These are phyloP conservation scores for Sugiyamaella grinbergsii DNA, from an alignment of 1,139 yeast species.

Conservation along the genomic window DNA sequence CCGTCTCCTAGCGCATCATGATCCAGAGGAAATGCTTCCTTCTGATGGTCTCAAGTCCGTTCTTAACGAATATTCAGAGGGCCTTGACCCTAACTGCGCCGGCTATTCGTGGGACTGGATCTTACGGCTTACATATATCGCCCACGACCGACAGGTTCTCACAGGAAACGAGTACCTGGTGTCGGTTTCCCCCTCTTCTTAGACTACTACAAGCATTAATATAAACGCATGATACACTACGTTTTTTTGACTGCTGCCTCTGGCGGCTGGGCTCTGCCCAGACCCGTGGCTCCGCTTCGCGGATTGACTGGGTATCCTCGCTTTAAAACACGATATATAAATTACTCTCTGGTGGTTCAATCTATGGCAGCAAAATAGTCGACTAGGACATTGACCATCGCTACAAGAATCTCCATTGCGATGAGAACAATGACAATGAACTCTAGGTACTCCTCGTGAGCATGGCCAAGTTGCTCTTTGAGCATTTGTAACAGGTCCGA, in stretches of 20 bases:
- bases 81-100: background rate
- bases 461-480: conserved; percentile 93
- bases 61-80: background rate
- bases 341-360: conserved; percentile 11
- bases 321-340: too few species aligned
- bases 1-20: conserved; percentile 41
- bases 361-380: conserved; percentile 33
- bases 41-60: conserved; percentile 23
- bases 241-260: conserved; percentile 1
- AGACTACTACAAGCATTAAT: conserved; percentile 1
- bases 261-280: conserved; percentile 16
- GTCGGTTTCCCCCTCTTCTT: conserved; percentile 8
- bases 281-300: conserved; percentile 15
- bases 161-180: conserved; percentile 36
- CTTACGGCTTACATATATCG: conserved; percentile 35
- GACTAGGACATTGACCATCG: conserved; percentile 63
- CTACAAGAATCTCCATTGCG: conserved; percentile 88
- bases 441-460: conserved; percentile 82
- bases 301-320: too few species aligned
- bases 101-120: conserved; percentile 36
- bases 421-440: conserved; percentile 90
- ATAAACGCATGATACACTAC: background rate
- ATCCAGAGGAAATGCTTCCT: conserved; percentile 34
- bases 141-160: conserved; percentile 38
- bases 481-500: conserved; percentile 92